Evolutionary conservation across 2,329 filamentous ascomycete genomes (phyloP).

Genomic region (Fusarium protoensiforme): DNA sequence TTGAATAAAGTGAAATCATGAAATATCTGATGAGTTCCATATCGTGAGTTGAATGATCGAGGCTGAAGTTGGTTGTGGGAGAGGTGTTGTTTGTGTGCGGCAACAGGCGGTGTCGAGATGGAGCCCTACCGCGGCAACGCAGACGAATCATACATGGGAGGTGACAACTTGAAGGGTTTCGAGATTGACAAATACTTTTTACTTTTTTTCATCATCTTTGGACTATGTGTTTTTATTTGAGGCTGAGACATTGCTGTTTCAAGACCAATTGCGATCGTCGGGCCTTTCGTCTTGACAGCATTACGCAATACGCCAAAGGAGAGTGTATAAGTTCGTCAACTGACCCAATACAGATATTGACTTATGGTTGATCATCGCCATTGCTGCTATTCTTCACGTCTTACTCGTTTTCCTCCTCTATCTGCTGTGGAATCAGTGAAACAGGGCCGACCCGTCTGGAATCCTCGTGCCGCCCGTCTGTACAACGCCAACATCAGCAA

Average conservation of each 20-base stretch:
- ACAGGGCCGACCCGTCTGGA: not conserved
- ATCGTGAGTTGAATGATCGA: not conserved
- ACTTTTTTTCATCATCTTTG: not conserved
- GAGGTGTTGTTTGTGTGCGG: not conserved
- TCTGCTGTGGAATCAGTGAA: not conserved
- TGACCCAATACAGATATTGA: not conserved
- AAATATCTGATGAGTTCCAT: slow-evolving; percentile 32
- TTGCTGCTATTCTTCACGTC: not conserved
- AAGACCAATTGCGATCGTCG: not conserved
- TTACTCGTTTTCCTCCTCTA: not conserved
- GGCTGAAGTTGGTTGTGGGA: not conserved
- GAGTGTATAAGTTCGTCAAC: not conserved
- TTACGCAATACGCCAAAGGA: not conserved
- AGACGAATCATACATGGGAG: not conserved
- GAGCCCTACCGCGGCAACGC: not conserved
- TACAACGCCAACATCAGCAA: not conserved
- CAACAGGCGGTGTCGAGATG: not conserved
- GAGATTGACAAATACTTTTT: not conserved
- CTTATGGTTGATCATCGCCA: not conserved
- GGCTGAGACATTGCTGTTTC: not conserved
- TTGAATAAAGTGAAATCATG: slow-evolving; percentile 32
- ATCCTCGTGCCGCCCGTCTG: not conserved
- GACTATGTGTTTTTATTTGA: not conserved
- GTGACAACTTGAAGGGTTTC: not conserved
- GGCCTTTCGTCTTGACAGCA: not conserved